A percentile compares a stretch with the other conserved stretches of the same genome.
Evolutionary conservation across 2,329 filamentous ascomycete genomes (phyloP).

Genomic region (Fusarium beomiforme): DNA sequence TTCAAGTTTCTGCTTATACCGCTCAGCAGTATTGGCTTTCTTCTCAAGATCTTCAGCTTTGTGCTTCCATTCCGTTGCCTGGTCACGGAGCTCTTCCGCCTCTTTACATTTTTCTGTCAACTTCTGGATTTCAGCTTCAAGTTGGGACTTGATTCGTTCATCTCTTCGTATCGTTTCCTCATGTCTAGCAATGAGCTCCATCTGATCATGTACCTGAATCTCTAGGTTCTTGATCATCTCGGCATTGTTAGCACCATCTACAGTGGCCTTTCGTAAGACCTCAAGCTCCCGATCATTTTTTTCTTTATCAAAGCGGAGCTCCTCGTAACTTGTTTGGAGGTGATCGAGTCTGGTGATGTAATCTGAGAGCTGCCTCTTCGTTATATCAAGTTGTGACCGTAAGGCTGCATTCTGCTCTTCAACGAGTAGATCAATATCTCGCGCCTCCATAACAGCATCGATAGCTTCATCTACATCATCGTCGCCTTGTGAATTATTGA

Average conservation of each 20-base stretch:
- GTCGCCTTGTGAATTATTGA: constrained; percentile 48
- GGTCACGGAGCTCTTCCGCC: constrained; percentile 64
- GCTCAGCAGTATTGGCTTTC: constrained; percentile 71
- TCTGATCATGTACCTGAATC: constrained; percentile 70
- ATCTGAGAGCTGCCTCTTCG: constrained; percentile 67
- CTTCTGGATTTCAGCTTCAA: constrained; percentile 64
- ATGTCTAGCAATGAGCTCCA: constrained; percentile 72
- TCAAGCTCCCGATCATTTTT: constrained; percentile 65
- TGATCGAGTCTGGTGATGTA: constrained; percentile 68
- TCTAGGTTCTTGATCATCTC: constrained; percentile 65
- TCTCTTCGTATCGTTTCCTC: constrained; percentile 64
- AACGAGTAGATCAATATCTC: constrained; percentile 65
- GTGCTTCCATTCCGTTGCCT: constrained; percentile 67
- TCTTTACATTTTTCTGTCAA: constrained; percentile 59
- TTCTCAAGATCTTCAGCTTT: constrained; percentile 68
- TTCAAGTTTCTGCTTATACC: constrained; percentile 71
- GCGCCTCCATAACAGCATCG: constrained; percentile 53
- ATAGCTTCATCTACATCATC: constrained; percentile 53
- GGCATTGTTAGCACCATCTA: constrained; percentile 62
- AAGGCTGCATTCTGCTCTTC: constrained; percentile 65
- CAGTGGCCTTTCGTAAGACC: constrained; percentile 59
- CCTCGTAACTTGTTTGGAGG: constrained; percentile 71
- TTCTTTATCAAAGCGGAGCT: constrained; percentile 70
- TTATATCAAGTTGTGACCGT: constrained; percentile 60
- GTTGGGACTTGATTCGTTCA: constrained; percentile 57